These are phyloP conservation scores for Sclerotinia glacialis DNA, from an alignment of 2,329 filamentous ascomycete genomes.

Conservation along the genomic window DNA sequence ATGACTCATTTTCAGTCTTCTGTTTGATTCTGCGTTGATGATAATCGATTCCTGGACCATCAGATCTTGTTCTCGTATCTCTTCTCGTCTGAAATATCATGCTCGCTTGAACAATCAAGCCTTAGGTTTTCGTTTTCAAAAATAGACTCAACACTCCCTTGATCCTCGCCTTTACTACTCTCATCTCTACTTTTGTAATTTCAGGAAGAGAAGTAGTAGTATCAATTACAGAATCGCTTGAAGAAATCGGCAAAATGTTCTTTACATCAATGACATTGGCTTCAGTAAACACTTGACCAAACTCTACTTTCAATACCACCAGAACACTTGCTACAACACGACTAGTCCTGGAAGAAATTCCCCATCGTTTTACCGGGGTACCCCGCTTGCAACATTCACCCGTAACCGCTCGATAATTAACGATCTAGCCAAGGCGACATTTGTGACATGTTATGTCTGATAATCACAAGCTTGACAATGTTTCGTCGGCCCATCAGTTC, in stretches of 20 bases:
- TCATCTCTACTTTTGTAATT: too few species aligned
- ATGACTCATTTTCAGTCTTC: background rate
- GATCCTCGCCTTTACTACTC: background rate
- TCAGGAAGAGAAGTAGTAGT: too few species aligned
- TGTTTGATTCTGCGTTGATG: background rate
- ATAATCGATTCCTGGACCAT: background rate
- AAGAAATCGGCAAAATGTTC: too few species aligned
- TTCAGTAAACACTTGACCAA: too few species aligned
- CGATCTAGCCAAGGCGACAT: background rate
- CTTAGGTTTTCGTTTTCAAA: rapidly evolving
- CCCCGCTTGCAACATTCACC: background rate
- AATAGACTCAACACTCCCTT: background rate
- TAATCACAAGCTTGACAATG: background rate
- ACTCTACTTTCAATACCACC: background rate
- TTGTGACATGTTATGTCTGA: background rate
- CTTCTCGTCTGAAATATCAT: background rate
- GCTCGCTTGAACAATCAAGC: background rate
- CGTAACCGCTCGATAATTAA: too few species aligned
- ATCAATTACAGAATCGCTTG: too few species aligned
- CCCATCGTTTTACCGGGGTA: background rate
- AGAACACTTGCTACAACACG: too few species aligned
- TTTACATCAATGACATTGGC: background rate
- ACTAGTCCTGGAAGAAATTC: background rate
- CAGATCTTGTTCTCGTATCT: background rate
- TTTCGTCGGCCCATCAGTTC: background rate